Base-by-base conservation (phyloP, 169 alveolate genomes). In the Cryptosporidium baileyi region DNA sequence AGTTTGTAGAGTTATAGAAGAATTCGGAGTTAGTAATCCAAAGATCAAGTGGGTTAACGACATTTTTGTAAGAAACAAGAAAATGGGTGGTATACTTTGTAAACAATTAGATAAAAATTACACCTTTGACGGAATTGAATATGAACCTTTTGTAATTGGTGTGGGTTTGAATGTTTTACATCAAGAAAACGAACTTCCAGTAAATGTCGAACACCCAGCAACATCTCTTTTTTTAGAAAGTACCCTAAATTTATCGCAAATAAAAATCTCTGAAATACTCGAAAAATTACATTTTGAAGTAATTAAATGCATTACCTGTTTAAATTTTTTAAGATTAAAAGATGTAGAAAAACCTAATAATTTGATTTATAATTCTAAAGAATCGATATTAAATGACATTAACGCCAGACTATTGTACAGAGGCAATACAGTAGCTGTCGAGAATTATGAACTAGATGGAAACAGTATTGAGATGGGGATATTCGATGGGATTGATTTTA, bases 141-240 rank as follows among this genome's bases (percentile, higher is more conserved):
- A 74, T 36, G 67, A 54, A 17, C 85, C 85, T 34, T 30, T 74
- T 52, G 67, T 74, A 54, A n/a, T 74, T 19, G 85, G 85, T 52
- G 54, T 74, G 36, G 85, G 85, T 19, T 26, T 74, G 13, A 74
- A 74, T 74, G 67, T 74, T 52, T 61, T 74, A 19, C 85, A 74
- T 40, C 40, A 51, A 13, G 59, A 74, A 38, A 19, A 11, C 3
- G 61, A 74, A 51, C 13, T 74, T 38, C 85, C 85, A 22, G 24
- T 51, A 38, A 40, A 74, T 34, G 49, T 74, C 32, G 85, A 74
- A 11, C 4, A 41, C 34, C 85, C 85, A 3, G 85, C 74, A 54
- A 74, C 85, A 22, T 74, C 85, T 9, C 15, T 74, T 15, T 26
- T 32, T 38, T 17, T 74, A 13, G 85, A 74, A 74, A 74, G 67